Conservation (phyloP, 495 filamentous ascomycete species). For the Penicillium verhagenii region DNA sequence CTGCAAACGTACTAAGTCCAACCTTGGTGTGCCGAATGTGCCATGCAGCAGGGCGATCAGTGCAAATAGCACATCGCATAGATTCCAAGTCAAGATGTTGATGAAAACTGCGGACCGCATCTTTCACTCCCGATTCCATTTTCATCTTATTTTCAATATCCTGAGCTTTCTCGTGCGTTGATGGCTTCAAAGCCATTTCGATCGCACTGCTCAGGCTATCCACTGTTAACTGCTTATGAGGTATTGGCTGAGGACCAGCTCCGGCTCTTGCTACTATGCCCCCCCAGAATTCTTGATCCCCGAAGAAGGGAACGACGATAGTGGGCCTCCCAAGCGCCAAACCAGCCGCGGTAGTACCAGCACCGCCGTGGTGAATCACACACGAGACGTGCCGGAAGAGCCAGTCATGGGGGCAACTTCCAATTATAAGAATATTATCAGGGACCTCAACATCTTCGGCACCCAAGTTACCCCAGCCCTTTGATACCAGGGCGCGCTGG, state of each 20-base stretch:
- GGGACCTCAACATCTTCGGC: conserved; percentile 57
- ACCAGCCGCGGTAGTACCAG: conserved; percentile 77
- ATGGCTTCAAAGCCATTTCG: conserved; percentile 52
- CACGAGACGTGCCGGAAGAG: conserved; percentile 71
- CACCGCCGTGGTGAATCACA: conserved; percentile 81
- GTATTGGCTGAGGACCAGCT: conserved; percentile 71
- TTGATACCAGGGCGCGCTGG: conserved; percentile 74
- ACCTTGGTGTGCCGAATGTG: conserved; percentile 61
- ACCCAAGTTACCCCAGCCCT: conserved; percentile 78
- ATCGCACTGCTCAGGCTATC: conserved; percentile 64
- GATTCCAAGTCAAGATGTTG: conserved; percentile 58
- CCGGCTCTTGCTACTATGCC: conserved; percentile 68
- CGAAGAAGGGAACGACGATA: conserved; percentile 79
- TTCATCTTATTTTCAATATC: too few species aligned
- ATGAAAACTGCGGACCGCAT: conserved; percentile 68
- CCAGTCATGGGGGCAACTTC: conserved; percentile 81
- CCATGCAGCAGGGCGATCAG: conserved; percentile 68
- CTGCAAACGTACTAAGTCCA: conserved; percentile 67
- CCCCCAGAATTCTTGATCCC: conserved; percentile 87
- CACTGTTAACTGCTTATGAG: conserved; percentile 63
- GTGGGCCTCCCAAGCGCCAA: conserved; percentile 69
- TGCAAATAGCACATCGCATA: conserved; percentile 63
- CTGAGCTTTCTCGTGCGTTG: conserved; percentile 55
- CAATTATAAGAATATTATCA: conserved; percentile 71
- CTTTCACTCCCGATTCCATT: conserved; percentile 61